phyloP scores from a whole-genome alignment of 176 grass and related monocot species.

The Tillandsia leiboldiana region DNA sequence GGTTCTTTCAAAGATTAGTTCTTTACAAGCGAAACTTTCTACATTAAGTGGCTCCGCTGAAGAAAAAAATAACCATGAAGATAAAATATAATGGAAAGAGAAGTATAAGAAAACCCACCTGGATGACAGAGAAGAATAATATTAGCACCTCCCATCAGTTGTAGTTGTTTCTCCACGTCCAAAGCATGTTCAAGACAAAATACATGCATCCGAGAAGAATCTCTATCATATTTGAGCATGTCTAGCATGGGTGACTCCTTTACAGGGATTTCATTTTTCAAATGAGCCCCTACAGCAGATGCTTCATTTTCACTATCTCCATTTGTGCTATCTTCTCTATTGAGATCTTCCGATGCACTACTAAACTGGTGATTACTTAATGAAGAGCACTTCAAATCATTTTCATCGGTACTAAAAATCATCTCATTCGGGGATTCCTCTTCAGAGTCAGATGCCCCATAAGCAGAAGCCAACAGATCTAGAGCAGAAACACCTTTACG shows the following conservation, averaged over 20 bases:
- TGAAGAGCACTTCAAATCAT: slow-evolving; percentile 15
- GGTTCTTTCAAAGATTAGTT: background rate
- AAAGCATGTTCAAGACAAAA: slow-evolving; percentile 99
- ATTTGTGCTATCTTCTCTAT: background rate
- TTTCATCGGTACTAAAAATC: slow-evolving; percentile 22
- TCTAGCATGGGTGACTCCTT: slow-evolving; percentile 30
- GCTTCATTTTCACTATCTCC: background rate
- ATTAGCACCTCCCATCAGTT: slow-evolving; percentile 72
- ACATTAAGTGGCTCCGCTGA: background rate
- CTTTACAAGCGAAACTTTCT: background rate
- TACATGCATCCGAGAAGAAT: slow-evolving; percentile 91
- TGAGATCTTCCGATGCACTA: slow-evolving; percentile 10
- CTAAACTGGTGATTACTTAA: slow-evolving; percentile 14
- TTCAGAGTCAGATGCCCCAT: slow-evolving; percentile 63
- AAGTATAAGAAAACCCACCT: slow-evolving; percentile 30
- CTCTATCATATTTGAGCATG: slow-evolving; percentile 52
- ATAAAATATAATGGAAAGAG: background rate
- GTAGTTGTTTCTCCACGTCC: slow-evolving; percentile 74
- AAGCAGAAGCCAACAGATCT: slow-evolving; percentile 84
- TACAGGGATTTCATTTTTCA: slow-evolving; percentile 19
- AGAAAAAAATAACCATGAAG: background rate
- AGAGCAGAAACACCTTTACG: slow-evolving; percentile 47
- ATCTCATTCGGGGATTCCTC: slow-evolving; percentile 39
- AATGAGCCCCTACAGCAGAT: slow-evolving; percentile 2
- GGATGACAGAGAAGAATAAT: slow-evolving; percentile 95